These are phyloP conservation scores for Niebla homalea DNA, from an alignment of 495 filamentous ascomycete species.

Conservation along the genomic window DNA sequence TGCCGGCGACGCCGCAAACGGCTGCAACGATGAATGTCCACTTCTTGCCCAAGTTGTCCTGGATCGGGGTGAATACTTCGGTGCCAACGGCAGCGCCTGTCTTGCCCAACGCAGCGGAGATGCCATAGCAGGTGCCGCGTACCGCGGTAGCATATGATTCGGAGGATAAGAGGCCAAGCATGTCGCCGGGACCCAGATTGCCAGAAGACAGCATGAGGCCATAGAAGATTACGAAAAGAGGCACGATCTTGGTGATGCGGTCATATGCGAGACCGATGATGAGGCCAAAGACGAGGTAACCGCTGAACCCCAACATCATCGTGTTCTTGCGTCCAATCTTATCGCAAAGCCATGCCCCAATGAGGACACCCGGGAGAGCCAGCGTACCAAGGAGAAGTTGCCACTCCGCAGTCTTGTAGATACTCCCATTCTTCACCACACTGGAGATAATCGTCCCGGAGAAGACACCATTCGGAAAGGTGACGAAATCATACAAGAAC, in stretches of 20 bases:
- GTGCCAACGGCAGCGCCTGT: constrained; percentile 40
- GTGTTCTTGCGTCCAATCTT: constrained; percentile 33
- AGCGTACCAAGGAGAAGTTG: constrained; percentile 35
- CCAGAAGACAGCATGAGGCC: constrained; percentile 38
- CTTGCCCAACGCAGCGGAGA: constrained; percentile 41
- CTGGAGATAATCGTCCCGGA: constrained; percentile 34
- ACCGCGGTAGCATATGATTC: constrained; percentile 39
- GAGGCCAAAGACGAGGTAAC: constrained; percentile 38
- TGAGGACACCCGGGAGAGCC: constrained; percentile 35
- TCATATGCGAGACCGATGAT: constrained; percentile 38
- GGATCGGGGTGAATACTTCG: constrained; percentile 36
- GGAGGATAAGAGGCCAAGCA: constrained; percentile 36
- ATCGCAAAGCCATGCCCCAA: constrained; percentile 36
- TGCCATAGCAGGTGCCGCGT: constrained; percentile 36
- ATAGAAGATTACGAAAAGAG: constrained; percentile 42
- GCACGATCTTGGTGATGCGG: constrained; percentile 34
- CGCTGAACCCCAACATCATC: constrained; percentile 42
- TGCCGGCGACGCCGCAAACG: constrained; percentile 37
- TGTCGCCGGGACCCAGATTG: constrained; percentile 39
- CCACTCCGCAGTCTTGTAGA: constrained; percentile 33
- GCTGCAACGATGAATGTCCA: constrained; percentile 43
- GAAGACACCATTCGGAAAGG: constrained; percentile 38
- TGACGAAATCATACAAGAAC: constrained; percentile 39
- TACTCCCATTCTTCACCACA: constrained; percentile 26
- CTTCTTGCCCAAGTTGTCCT: constrained; percentile 29